These are phyloP conservation scores for Podila verticillata DNA, from an alignment of 192 early-diverging fungal genomes.

Conservation along the genomic window DNA sequence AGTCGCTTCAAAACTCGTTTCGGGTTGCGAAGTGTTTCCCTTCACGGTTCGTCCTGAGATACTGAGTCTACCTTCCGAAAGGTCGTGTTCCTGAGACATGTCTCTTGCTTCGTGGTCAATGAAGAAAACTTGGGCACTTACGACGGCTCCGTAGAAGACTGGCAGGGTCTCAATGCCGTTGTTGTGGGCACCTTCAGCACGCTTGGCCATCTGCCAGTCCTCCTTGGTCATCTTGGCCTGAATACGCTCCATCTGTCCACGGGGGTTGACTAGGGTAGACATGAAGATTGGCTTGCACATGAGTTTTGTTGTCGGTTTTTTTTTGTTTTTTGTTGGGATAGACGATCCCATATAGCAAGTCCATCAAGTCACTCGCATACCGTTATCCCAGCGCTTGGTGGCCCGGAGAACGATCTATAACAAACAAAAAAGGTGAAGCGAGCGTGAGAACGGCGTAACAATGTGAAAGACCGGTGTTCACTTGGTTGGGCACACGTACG, in stretches of 20 bases:
- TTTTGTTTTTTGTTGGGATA: not conserved
- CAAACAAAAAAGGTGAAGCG: not conserved
- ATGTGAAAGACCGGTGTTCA: no score
- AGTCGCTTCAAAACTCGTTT: no score
- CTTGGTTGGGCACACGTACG: slow-evolving; percentile 3
- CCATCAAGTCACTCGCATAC: no score
- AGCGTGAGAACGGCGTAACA: not conserved
- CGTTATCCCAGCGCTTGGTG: slow-evolving; percentile 51
- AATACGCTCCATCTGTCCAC: slow-evolving; percentile 45
- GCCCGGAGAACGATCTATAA: slow-evolving; percentile 33
- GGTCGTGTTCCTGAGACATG: not conserved
- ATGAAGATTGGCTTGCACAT: not conserved
- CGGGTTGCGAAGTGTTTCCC: no score
- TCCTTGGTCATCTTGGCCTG: slow-evolving; percentile 48
- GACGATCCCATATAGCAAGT: no score
- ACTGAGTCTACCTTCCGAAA: no score
- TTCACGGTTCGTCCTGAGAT: no score
- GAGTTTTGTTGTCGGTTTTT: no score
- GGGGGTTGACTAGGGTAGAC: slow-evolving; percentile 29
- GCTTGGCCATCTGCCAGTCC: slow-evolving; percentile 47
- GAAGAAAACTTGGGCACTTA: slow-evolving; percentile 21
- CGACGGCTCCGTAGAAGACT: slow-evolving; percentile 45
- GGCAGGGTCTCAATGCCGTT: slow-evolving; percentile 52
- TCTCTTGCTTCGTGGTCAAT: not conserved
- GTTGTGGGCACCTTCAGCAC: slow-evolving; percentile 48